Percentiles rank a stretch among this genome's conserved stretches.
phyloP scores from a whole-genome alignment of 371 early-diverging fungal genomes.

The Apophysomyces elegans region DNA sequence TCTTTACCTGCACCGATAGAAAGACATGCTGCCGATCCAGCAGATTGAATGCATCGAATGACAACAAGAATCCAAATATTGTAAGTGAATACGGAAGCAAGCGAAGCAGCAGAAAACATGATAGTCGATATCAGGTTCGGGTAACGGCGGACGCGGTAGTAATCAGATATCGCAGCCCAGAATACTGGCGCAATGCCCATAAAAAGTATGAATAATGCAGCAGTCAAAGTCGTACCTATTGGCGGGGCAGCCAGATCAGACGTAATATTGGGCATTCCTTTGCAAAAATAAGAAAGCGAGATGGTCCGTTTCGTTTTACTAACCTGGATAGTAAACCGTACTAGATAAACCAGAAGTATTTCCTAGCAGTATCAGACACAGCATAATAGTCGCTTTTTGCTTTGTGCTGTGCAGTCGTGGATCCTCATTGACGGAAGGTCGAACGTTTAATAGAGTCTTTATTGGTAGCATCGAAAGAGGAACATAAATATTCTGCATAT shows the following conservation, averaged over 20 bases:
- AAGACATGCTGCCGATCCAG: conserved; percentile 67
- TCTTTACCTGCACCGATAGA: conserved; percentile 63
- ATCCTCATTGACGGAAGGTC: conserved; percentile 33
- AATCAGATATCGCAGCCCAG: conserved; percentile 73
- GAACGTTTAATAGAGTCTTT: neutral
- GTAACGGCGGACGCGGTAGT: conserved; percentile 57
- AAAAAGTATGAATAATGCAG: conserved; percentile 57
- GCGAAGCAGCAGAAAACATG: conserved; percentile 63
- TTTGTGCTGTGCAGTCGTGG: conserved; percentile 20
- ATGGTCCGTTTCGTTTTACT: neutral
- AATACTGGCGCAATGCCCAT: conserved; percentile 67
- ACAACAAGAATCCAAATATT: conserved; percentile 63
- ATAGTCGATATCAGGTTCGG: conserved; percentile 61
- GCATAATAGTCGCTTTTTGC: conserved; percentile 24
- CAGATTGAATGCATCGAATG: conserved; percentile 71
- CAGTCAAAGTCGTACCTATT: conserved; percentile 57
- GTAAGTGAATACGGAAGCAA: conserved; percentile 69
- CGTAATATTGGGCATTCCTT: conserved; percentile 51
- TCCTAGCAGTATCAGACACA: conserved; percentile 25
- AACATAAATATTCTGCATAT: neutral
- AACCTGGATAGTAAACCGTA: conserved; percentile 20
- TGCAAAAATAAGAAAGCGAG: neutral
- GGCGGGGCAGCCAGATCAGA: conserved; percentile 49
- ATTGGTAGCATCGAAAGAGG: neutral
- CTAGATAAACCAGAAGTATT: conserved; percentile 32